Evolutionary conservation across 225 moss, liverwort and hornwort species (phyloP), one percentile per base, ranked within the genome.

Genomic region (Ulota crispa): DNA sequence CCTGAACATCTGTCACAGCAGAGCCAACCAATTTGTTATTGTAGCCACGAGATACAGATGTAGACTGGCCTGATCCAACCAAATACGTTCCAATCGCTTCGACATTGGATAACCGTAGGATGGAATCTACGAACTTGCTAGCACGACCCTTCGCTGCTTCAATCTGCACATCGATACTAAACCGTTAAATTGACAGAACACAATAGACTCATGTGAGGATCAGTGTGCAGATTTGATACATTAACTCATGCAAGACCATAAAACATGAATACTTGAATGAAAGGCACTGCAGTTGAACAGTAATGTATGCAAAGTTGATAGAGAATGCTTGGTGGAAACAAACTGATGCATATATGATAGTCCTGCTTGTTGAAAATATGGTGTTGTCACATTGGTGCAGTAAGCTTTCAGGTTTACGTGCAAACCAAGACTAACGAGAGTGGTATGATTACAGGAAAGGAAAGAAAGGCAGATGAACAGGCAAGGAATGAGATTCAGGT

Each of bases 61-160:
- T 69, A 24, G 87, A 83, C 30, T 77, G 81, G 72, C 91, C 86
- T 27, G 94, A 87, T 80, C 92, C 92, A 81, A 96, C 34, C 78
- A 99, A 62, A 80, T 96, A 93, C 89, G 89, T 93, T 11, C 90
- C 78, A 68, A 91, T 88, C 13, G 89, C 93, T 84, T 93, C 94
- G 85, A 99, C 76, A 70, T 99, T 99, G 69, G 99, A 94, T 60
- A 99, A 70, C 31, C 94, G 87, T 32, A 96, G 81, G 41, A 87
- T 81, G 21, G 92, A 92, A 74, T 99, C 94, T 50, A 96, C 90
- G 65, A 96, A 94, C 86, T 89, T 94, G 63, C 80, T 87, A 21
- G 96, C 94, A 80, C 99, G 93, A 52, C 55, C 87, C 73, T 93
- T 99, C 60, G 96, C 90, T 67, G 86, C 93, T 73, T 89, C 90